These are phyloP conservation scores for Fragosphaeria purpurea DNA, from an alignment of 2,329 filamentous ascomycete species.

Conservation along the genomic window DNA sequence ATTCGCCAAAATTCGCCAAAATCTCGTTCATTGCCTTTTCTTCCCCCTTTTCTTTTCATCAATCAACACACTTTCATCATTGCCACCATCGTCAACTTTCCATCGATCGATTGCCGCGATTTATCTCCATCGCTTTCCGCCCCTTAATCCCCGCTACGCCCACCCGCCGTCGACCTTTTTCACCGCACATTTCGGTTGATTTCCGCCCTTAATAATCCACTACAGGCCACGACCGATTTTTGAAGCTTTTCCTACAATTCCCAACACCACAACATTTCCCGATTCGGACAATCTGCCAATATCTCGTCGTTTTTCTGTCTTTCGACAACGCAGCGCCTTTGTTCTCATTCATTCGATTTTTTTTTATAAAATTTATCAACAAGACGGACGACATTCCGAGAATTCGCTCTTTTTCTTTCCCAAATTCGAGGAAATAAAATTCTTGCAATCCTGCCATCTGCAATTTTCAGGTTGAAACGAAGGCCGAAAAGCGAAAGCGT, in stretches of 20 bases:
- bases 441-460: too few species aligned
- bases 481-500: too few species aligned
- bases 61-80: slow-evolving; percentile 17
- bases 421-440: too few species aligned
- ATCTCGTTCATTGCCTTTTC: slow-evolving; percentile 18
- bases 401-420: too few species aligned
- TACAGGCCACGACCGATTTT: neutral
- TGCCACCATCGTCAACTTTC: slow-evolving; percentile 24
- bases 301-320: neutral
- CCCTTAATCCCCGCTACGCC: slow-evolving; percentile 15
- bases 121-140: slow-evolving; percentile 20
- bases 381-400: too few species aligned
- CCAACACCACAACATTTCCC: slow-evolving; percentile 1
- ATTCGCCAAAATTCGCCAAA: slow-evolving; percentile 14
- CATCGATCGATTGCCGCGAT: slow-evolving; percentile 24
- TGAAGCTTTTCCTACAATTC: slow-evolving; percentile 10
- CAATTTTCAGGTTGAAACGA: neutral
- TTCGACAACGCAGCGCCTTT: neutral
- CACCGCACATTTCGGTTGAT: neutral
- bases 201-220: neutral
- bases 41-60: slow-evolving; percentile 30
- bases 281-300: neutral
- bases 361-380: neutral
- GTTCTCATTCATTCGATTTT: neutral
- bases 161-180: slow-evolving; percentile 9